A percentile compares a stretch with the other conserved stretches of the same genome.
phyloP scores from a whole-genome alignment of 2,329 filamentous ascomycete species.

The Pseudonectria buxi region DNA sequence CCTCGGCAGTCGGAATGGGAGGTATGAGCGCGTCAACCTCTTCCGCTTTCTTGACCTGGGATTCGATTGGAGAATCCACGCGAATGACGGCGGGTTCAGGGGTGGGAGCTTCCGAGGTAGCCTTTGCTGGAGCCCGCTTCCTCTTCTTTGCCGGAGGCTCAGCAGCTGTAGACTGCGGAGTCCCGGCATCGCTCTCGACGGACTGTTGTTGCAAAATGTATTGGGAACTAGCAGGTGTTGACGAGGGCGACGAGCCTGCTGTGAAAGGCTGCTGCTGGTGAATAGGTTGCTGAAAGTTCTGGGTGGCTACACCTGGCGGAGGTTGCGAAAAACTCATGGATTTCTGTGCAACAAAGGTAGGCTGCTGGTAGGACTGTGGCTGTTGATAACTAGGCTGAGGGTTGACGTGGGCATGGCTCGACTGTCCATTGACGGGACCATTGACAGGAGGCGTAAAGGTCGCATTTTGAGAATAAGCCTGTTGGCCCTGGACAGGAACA shows the following conservation, averaged over 20 bases:
- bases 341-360: constrained; percentile 18
- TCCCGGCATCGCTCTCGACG: constrained; percentile 14
- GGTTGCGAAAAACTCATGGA: constrained; percentile 12
- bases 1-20: constrained; percentile 27
- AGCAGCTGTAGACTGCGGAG: constrained; percentile 12
- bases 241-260: constrained; percentile 9
- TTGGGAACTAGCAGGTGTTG: constrained; percentile 13
- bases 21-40: constrained; percentile 27
- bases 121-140: constrained; percentile 27
- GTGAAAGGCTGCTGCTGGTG: constrained; percentile 15
- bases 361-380: constrained; percentile 13
- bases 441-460: constrained; percentile 20
- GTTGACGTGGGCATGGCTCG: constrained; percentile 11
- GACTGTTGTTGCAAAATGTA: constrained; percentile 18
- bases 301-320: constrained; percentile 8
- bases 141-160: constrained; percentile 32
- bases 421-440: constrained; percentile 21
- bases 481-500: constrained; percentile 24
- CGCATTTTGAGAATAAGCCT: constrained; percentile 16
- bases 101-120: constrained; percentile 17
- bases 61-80: constrained; percentile 25
- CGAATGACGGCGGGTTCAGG: constrained; percentile 19
- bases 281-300: constrained; percentile 17
- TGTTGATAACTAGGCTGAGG: constrained; percentile 8
- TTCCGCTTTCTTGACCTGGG: constrained; percentile 25